A percentile compares a stretch with the other conserved stretches of the same genome.
Conservation (phyloP, 2,329 filamentous ascomycete species). For the Aspergillus sp. region DNA sequence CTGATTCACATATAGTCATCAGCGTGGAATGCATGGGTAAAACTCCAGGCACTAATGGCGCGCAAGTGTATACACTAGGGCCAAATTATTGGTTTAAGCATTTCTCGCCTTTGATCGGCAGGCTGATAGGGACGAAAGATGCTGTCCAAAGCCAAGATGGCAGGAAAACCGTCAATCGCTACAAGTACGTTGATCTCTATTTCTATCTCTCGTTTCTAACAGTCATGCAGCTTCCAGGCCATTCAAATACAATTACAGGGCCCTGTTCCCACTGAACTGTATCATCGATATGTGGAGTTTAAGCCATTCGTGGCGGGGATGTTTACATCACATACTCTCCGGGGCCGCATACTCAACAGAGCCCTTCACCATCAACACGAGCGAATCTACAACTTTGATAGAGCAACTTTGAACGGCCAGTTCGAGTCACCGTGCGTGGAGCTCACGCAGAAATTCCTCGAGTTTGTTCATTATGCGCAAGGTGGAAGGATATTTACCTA, state of each 20-base stretch:
- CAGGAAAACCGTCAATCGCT: constrained; percentile 67
- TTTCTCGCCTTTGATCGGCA: constrained; percentile 85
- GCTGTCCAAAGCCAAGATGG: constrained; percentile 60
- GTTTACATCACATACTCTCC: constrained; percentile 77
- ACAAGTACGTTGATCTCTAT: constrained; percentile 65
- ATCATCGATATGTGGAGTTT: constrained; percentile 93
- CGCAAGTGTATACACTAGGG: constrained; percentile 78
- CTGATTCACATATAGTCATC: constrained; percentile 72
- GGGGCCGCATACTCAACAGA: constrained; percentile 79
- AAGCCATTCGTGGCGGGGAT: constrained; percentile 86
- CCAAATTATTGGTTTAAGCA: constrained; percentile 80
- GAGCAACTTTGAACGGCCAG: constrained; percentile 71
- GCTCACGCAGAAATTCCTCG: constrained; percentile 78
- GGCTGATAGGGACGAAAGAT: constrained; percentile 74
- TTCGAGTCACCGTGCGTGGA: constrained; percentile 70
- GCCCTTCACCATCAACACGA: constrained; percentile 88
- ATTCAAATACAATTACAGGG: constrained; percentile 87
- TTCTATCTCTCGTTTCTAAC: constrained; percentile 2
- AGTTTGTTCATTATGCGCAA: constrained; percentile 83
- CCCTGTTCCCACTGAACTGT: constrained; percentile 77
- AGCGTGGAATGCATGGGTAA: constrained; percentile 78
- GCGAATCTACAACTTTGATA: constrained; percentile 87
- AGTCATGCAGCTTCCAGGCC: constrained; percentile 75
- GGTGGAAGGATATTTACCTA: constrained; percentile 90
- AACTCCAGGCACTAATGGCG: constrained; percentile 67